phyloP scores from a whole-genome alignment of 495 filamentous ascomycete species.

The Articulospora tetracladia region DNA sequence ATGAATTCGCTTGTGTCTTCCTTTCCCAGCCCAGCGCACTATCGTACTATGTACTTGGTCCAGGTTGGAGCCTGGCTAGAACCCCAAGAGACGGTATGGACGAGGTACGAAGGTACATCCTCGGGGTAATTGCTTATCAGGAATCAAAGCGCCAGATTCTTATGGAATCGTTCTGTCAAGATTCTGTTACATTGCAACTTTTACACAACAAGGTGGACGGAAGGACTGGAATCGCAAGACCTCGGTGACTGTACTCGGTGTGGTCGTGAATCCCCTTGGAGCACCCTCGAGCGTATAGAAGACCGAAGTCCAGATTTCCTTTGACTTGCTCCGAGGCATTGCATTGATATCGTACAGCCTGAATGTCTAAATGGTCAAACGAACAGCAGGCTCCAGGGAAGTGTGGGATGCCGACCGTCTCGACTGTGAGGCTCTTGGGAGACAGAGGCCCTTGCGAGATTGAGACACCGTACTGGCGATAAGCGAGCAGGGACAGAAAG shows the following conservation, averaged over 20 bases:
- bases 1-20: not conserved
- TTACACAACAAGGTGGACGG: not conserved
- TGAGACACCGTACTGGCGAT: too few relatives aligned
- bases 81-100: not conserved
- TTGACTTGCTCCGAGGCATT: not conserved
- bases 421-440: too few relatives aligned
- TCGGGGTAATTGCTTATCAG: not conserved
- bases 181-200: not conserved
- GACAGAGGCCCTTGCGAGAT: too few relatives aligned
- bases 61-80: not conserved
- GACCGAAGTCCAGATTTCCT: not conserved
- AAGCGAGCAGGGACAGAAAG: too few relatives aligned
- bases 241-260: not conserved
- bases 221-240: not conserved
- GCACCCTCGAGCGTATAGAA: not conserved
- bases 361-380: not conserved
- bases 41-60: too few relatives aligned
- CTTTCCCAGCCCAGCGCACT: not conserved
- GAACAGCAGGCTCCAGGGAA: not conserved
- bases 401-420: too few relatives aligned
- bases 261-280: not conserved
- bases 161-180: not conserved
- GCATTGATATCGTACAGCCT: not conserved
- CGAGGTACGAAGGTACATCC: too few relatives aligned
- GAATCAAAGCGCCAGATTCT: not conserved